These are phyloP conservation scores for Suillus variegatus DNA, from an alignment of 768 basidiomycete species.

Conservation along the genomic window DNA sequence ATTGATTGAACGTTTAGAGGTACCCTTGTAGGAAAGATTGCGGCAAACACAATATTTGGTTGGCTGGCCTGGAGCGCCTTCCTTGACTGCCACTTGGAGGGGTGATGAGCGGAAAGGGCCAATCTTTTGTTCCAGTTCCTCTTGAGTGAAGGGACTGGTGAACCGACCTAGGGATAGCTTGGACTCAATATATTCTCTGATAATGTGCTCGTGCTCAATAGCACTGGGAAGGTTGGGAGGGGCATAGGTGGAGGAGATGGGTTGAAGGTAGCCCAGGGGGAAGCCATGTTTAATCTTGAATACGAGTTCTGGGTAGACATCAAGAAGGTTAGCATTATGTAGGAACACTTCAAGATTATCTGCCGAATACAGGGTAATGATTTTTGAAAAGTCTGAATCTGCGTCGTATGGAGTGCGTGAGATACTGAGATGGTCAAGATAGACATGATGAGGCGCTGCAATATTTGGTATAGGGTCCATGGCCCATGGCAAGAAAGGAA, in stretches of 20 bases:
- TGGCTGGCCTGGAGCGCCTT: background rate
- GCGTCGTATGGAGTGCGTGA: background rate
- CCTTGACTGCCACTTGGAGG: background rate
- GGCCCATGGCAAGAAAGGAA: background rate
- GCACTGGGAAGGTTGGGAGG: conserved; percentile 13
- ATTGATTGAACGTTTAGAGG: too few relatives aligned
- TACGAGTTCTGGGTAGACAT: background rate
- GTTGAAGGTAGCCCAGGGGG: conserved; percentile 12
- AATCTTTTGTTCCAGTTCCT: background rate
- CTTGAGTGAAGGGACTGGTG: conserved; percentile 8
- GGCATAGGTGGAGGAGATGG: conserved; percentile 9
- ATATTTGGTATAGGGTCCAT: background rate
- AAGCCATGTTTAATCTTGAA: conserved; percentile 14
- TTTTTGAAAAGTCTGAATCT: background rate
- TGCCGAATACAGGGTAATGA: background rate
- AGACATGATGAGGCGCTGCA: background rate
- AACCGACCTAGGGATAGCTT: conserved; percentile 10
- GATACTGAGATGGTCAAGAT: background rate
- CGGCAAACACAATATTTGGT: conserved; percentile 22
- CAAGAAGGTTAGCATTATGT: background rate
- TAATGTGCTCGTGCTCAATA: conserved; percentile 7
- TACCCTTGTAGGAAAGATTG: conserved; percentile 19
- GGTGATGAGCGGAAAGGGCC: background rate
- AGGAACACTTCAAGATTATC: background rate
- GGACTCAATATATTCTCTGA: conserved; percentile 8